Base-by-base conservation (phyloP, 192 early-diverging fungal species). In the Geranomyces michiganensis region DNA sequence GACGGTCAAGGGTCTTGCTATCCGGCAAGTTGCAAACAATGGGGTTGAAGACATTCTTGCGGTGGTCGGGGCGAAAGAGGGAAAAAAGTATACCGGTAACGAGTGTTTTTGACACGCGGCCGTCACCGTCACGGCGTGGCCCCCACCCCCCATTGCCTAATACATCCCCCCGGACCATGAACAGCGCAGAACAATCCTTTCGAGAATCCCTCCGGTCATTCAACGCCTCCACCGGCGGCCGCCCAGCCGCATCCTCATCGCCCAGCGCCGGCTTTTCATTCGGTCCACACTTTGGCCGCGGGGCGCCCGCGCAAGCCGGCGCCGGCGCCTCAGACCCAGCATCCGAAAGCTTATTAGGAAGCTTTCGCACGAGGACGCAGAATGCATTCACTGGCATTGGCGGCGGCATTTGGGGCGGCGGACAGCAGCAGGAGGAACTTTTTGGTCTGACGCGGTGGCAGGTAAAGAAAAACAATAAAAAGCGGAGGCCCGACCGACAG, bases 371-470 rank as follows among this genome's bases (percentile, higher is more conserved):
- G 24, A 49, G 74, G 29, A 73, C 75, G 30, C 77, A 82, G 56
- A 78, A 78, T 65, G 75, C 78, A 13, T 72, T 76, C 15, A 75
- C 77, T 19, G 32, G 68, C 0, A 47, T 80, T 1, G 81, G 81
- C 1, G 43, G 80, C 10, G 36, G 36, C 5, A 41, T 41, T 10
- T 29, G 68, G 26, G 22, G 22, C 2, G 22, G 22, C 2, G 67
- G 67, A 55, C 49, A 71, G 48, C 65, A 75, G 24, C 75, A 83
- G 59, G 59, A 68, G 33, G 78, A 83, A 56, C 67, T 83, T 15
- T 83, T 76, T 56, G 81, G 81, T 1, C 41, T 83, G 66, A 78
- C 78, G 8, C 62, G 74, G 32, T 80, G 56, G 56, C 81, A 82
- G 76, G 76, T 76, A 41, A 12, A 53, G 33, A 41, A 14, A 41